phyloP scores from a whole-genome alignment of 345 rosid species.

The Eucalyptus viminalis region DNA sequence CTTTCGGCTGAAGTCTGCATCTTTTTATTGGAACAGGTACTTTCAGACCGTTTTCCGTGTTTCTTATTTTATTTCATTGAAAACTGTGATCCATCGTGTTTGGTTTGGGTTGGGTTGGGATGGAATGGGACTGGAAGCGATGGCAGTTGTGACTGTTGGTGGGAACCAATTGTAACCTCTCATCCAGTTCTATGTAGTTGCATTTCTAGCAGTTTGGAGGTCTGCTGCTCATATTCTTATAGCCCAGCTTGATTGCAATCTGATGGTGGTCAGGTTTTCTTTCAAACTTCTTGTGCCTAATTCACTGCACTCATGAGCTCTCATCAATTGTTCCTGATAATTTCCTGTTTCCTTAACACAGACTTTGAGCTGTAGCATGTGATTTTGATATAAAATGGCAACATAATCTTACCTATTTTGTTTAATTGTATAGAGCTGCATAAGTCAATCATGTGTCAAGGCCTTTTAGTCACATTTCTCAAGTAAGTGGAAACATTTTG shows the following conservation, averaged over 20 bases:
- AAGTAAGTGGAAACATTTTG: not conserved
- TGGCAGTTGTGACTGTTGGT: not conserved
- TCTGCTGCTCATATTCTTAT: not conserved
- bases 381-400: not conserved
- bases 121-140: not conserved
- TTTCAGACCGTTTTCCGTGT: not conserved
- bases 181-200: not conserved
- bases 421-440: not conserved
- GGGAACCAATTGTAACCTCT: not conserved
- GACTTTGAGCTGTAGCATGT: not conserved
- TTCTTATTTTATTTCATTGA: not conserved
- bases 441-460: not conserved
- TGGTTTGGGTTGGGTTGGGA: not conserved
- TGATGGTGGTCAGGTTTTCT: not conserved
- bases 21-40: slow-evolving; percentile 36
- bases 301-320: not conserved
- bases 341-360: not conserved
- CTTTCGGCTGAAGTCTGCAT: slow-evolving; percentile 3
- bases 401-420: not conserved
- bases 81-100: not conserved
- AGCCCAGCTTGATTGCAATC: not conserved
- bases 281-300: not conserved
- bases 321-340: not conserved
- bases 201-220: not conserved
- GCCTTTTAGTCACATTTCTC: not conserved